Evolutionary conservation across 352 stramenopile genomes (phyloP), one percentile per base, ranked within the genome.

Genomic region (Phytophthora capsici): DNA sequence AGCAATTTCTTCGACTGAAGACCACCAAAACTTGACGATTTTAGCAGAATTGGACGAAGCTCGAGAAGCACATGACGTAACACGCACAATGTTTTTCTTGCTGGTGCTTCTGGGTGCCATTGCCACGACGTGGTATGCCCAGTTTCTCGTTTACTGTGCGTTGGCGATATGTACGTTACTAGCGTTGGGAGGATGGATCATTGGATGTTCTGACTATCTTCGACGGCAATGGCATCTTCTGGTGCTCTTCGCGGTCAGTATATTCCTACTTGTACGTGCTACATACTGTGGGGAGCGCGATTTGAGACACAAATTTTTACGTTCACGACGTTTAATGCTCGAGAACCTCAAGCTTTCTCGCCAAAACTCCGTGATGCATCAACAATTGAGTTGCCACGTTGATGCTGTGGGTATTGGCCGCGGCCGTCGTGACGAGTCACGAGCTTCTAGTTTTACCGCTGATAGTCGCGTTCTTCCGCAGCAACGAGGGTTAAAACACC

Each of bases 321-420:
- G 65, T 0, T 51, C 87, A n/a, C 71, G 80, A 7, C 82, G 85
- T 28, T 53, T 91, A 20, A 63, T 89, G 63, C 70, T 91, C 8
- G 82, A 89, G 57, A 91, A 89, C 34, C 49, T 80, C 49, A 88
- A 87, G 52, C 71, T 89, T 25, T 53, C 66, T 26, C 69, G 80
- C 55, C 82, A 89, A 55, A 89, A 88, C 45, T 75, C 63, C 14
- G 79, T 88, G 22, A 85, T 89, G 80, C 80, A 89, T 57, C 78
- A 80, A 37, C 82, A 91, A 53, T 53, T 90, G 20, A 89, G 82
- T 57, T 84, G 68, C 6, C 73, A 87, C 54, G 71, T 91, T 13
- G 76, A 91, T 34, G 74, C 80, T 14, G 73, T 89, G 19, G 80
- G 78, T 8, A 78, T 82, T 66, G 71, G 70, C n/a, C 54, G 78